Evolutionary conservation across 2,329 filamentous ascomycete genomes (phyloP), one percentile per base, ranked within the genome.

Genomic region (Pseudodiploospora longispora): DNA sequence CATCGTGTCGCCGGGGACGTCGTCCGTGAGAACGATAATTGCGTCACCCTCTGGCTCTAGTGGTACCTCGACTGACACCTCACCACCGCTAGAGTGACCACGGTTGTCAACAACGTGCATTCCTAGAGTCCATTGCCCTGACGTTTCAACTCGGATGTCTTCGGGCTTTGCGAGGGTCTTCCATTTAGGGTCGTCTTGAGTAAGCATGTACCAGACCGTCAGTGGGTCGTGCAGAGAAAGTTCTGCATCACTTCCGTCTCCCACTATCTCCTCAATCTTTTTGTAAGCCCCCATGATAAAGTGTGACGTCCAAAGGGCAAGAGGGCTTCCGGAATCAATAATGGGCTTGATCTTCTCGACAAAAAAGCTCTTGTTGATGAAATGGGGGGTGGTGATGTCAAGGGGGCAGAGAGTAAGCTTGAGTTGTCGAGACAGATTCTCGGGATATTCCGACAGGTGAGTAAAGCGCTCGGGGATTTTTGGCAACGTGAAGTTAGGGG

Each of bases 51-150:
- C 49, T 4, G 67, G 65, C 43, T 70, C 59, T 52, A 68, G 57
- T 50, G 71, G 60, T 55, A 69, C 52, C 38, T 63, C 56, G 30
- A 67, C 57, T 37, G 63, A 61, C 8, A 61, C 55, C 49, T 70
- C 69, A 8, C 66, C 72, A 5, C 70, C 71, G 58, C 79, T 78
- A 50, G 67, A 70, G 43, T 80, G 67, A 33, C 68, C 65, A 37
- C 93, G 76, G 32, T 80, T 74, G 69, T 98, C 93, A 35, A 89
- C 71, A 30, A 97, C 75, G 58, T 89, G 90, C 82, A 93, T 90
- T 1, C 93, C 91, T 45, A 87, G 75, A 38, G 90, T 95, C 93
- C 93, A 98, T 69, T 97, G 93, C 2, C 91, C 93, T 3, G 78
- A 70, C 0, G 89, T 94, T 67, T 98, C 93, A 35, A 98, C 72